Evolutionary conservation across 2,329 filamentous ascomycete genomes (phyloP).

Genomic region (Cladorrhinum sp.): DNA sequence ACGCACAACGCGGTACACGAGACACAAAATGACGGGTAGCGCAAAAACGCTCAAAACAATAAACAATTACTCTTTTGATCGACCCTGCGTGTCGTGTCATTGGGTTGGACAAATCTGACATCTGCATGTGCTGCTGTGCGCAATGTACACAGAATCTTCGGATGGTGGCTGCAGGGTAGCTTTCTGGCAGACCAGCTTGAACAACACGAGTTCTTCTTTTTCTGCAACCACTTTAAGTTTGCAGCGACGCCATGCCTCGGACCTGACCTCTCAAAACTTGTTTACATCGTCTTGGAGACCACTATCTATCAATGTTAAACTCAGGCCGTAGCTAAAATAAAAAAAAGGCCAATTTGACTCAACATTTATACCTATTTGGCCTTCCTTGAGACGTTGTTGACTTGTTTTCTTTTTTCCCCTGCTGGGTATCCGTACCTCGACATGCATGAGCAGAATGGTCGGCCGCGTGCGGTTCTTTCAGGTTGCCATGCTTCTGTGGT

Average conservation of each 20-base stretch:
- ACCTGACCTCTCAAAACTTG: background rate
- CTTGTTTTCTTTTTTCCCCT: too few relatives aligned
- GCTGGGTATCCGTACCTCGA: too few relatives aligned
- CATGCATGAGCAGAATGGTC: too few relatives aligned
- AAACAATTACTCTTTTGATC: background rate
- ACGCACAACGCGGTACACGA: background rate
- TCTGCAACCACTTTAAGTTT: conserved; percentile 7
- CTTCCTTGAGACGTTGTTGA: too few relatives aligned
- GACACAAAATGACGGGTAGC: background rate
- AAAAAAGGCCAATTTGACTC: too few relatives aligned
- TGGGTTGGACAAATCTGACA: conserved; percentile 4
- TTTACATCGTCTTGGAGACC: too few relatives aligned
- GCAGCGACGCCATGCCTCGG: background rate
- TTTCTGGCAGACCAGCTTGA: background rate
- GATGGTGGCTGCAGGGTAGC: background rate
- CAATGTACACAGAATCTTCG: background rate
- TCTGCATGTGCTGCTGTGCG: background rate
- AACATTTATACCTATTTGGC: too few relatives aligned
- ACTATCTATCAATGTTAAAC: too few relatives aligned
- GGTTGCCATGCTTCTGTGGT: background rate
- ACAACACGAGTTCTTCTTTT: background rate
- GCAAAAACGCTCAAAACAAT: background rate
- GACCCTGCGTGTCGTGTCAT: too few relatives aligned
- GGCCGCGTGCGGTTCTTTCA: background rate
- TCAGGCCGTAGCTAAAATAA: too few relatives aligned